Base-by-base conservation (phyloP, 768 basidiomycete species). In the Mycena galopus region DNA sequence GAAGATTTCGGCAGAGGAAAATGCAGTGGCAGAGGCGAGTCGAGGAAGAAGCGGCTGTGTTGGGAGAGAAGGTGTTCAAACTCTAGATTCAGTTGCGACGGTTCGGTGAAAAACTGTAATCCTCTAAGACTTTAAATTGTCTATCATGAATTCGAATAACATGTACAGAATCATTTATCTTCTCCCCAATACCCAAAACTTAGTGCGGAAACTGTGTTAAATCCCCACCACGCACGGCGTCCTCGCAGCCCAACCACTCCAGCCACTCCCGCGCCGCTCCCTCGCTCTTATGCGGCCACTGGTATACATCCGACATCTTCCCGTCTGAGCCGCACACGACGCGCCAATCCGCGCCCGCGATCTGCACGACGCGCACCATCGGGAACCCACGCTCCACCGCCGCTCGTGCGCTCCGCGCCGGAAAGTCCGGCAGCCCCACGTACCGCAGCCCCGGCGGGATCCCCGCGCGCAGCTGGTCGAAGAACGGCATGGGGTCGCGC, bases 371-470 rank as follows among this genome's bases (percentile, higher is more conserved):
- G 1, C 87, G 85, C 10, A 90, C 89, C 82, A 87, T 89, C 0
- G 90, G 88, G 79, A 93, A 93, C 3, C 90, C 90, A 19, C 86
- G 85, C 72, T 90, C 88, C 27, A 92, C 84, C 12, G 91, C 81
- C 12, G 78, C 81, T 23, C 82, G 76, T 6, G 82, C 82, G 69
- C 83, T 85, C 21, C 82, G 82, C 23, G 88, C 67, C 55, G 84
- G 78, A 75, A 87, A 82, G 67, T 90, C 89, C 11, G 85, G 82
- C n/a, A 93, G 80, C 1, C 87, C 88, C 32, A 92, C 82, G 78
- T 89, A 92, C 35, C 85, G 83, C 65, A 93, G 79, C 39, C 78
- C 69, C 0, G 86, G 86, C 0, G 92, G 91, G 32, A 92, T 79
- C 0, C 91, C 91, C 5, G 86, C 79, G 27, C 89, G 88, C 11